Base-by-base conservation (phyloP, 208 protist genomes). In the Crithidia sp. region DNA sequence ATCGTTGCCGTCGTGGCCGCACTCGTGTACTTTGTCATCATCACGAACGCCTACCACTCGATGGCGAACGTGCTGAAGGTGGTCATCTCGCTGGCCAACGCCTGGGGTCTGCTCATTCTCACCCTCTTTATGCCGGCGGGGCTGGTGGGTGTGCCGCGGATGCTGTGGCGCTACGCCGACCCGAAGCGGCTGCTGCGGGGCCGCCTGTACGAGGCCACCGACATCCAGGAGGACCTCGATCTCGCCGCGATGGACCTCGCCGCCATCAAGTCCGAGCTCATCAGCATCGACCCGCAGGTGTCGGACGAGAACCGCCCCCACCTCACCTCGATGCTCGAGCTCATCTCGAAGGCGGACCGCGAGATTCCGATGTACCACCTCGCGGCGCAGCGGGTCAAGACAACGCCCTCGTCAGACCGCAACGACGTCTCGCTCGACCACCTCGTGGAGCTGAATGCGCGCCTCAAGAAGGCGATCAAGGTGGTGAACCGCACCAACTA, bases 201-300 rank as follows among this genome's bases (percentile, higher is more conserved):
- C 28, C 71, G 75, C 6, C 83, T 93, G 44, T 95, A 84, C 80
- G 82, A 85, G 56, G 87, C 89, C 13, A 86, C 84, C 10, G 86
- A 94, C 67, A 92, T 96, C 67, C 92, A 96, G 69, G 91, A 97
- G 61, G 89, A 93, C 71, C 84, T 95, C 41, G 94, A 97, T 75
- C 82, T 95, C 13, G 90, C 90, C 4, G 80, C 89, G n/a, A 93
- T 93, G 83, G 87, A 97, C 58, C 78, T 97, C 28, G 81, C 84
- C 3, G 56, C 84, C 4, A 81, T 97, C 49, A 95, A 93, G 82
- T 79, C 85, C 4, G 90, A 97, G 69, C 83, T 95, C 10, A 92
- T 97, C 66, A 79, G 66, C 58, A 89, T 95, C 65, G 83, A 94
- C 47, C 89, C 90, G 2, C 76, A 87, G 59, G 87, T 97, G 17